These are phyloP conservation scores for Trichoderma afroharzianum DNA, from an alignment of 2,329 filamentous ascomycete species.

Conservation along the genomic window DNA sequence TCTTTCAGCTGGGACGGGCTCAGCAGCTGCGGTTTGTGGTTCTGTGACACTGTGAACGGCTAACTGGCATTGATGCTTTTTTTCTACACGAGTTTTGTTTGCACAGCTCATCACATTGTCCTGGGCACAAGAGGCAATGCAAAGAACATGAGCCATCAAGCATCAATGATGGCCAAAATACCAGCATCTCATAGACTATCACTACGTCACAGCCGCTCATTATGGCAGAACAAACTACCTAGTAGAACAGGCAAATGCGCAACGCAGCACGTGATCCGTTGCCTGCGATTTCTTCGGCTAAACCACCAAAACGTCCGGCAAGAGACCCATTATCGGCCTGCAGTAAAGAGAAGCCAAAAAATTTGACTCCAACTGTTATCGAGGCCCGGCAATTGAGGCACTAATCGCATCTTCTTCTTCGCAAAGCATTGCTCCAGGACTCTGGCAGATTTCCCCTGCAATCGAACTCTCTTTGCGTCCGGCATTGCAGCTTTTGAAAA, in stretches of 20 bases:
- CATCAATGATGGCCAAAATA: background rate
- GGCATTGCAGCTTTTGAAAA: background rate
- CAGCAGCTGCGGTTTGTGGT: background rate
- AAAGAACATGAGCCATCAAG: background rate
- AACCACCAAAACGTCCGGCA: slow-evolving; percentile 2
- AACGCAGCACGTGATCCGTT: slow-evolving; percentile 15
- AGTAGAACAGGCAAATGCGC: background rate
- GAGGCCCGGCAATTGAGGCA: slow-evolving; percentile 11
- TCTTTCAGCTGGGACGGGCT: background rate
- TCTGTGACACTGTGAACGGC: background rate
- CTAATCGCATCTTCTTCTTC: background rate
- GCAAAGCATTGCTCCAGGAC: background rate
- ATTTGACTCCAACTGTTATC: slow-evolving; percentile 16
- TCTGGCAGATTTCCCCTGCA: background rate
- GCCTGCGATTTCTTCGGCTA: slow-evolving; percentile 19
- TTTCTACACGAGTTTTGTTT: background rate
- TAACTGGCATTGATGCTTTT: background rate
- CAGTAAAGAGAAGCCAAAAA: slow-evolving; percentile 17
- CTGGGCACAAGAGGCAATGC: background rate
- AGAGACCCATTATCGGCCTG: slow-evolving; percentile 2
- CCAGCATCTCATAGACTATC: background rate
- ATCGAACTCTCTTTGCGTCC: background rate
- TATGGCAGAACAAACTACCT: background rate
- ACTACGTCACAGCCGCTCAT: background rate
- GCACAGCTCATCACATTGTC: background rate